Evolutionary conservation across 2,329 filamentous ascomycete genomes (phyloP).

Genomic region (Pestalotiopsis sp.): DNA sequence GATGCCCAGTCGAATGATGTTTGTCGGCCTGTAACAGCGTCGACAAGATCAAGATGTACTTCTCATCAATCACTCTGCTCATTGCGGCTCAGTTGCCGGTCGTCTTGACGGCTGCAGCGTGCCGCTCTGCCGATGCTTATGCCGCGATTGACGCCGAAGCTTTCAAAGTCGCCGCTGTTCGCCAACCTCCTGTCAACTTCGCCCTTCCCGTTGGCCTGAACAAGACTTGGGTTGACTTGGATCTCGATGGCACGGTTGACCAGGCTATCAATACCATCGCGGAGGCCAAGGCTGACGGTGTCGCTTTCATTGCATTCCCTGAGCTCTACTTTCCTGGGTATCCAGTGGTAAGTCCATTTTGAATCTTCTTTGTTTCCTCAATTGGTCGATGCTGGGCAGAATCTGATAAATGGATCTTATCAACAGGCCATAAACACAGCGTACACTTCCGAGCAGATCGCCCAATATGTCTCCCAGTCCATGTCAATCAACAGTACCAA

Average conservation of each 20-base stretch:
- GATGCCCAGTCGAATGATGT: not conserved
- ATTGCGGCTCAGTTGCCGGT: not conserved
- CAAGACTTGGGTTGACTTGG: conserved; percentile 3
- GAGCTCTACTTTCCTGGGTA: not conserved
- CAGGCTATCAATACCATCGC: not conserved
- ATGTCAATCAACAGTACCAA: not conserved
- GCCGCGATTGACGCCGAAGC: not conserved
- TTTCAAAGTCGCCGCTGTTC: not conserved
- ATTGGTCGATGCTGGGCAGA: not conserved
- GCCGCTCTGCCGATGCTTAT: not conserved
- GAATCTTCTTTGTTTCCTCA: not conserved
- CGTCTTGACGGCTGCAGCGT: not conserved
- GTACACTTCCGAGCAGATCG: not conserved
- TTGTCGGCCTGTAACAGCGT: not conserved
- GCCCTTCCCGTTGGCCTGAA: not conserved
- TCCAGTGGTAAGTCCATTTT: not conserved
- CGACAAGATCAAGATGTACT: not conserved
- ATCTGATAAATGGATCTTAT: not conserved
- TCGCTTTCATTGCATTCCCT: not conserved
- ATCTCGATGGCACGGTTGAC: not conserved
- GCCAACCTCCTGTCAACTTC: conserved; percentile 3
- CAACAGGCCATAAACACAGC: not conserved
- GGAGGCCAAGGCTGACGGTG: not conserved
- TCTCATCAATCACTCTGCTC: not conserved
- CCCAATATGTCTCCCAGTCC: conserved; percentile 1